A percentile compares a stretch with the other conserved stretches of the same genome.
Conservation (phyloP, 768 basidiomycete genomes). For the Jaapia argillacea region DNA sequence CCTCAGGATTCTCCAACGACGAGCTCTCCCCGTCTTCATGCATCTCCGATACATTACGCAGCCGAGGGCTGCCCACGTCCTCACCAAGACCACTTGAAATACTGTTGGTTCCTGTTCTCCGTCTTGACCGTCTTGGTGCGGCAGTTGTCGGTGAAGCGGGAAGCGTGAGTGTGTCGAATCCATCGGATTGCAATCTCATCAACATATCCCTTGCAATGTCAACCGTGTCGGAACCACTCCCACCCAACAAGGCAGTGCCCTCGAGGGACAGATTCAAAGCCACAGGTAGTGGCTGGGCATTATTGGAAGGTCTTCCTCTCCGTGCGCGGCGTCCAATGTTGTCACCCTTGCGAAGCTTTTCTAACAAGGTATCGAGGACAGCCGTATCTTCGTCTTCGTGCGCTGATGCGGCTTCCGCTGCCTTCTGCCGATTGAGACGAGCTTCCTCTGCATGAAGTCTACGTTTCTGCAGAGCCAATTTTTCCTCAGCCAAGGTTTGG, state of each 20-base stretch:
- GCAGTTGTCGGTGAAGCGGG: slow-evolving; percentile 26
- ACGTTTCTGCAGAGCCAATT: slow-evolving; percentile 54
- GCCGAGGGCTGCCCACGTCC: too few species aligned
- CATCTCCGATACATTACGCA: too few species aligned
- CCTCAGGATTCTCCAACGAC: too few species aligned
- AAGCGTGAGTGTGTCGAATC: slow-evolving; percentile 42
- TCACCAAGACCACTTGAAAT: too few species aligned
- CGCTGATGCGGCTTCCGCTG: slow-evolving; percentile 24
- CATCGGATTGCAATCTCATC: slow-evolving; percentile 61
- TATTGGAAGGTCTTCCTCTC: slow-evolving; percentile 32
- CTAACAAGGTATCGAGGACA: slow-evolving; percentile 62
- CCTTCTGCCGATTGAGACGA: slow-evolving; percentile 45
- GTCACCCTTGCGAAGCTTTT: slow-evolving; percentile 64
- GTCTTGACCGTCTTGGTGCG: slow-evolving; percentile 18
- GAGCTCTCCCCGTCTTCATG: too few species aligned
- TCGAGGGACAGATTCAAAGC: slow-evolving; percentile 26
- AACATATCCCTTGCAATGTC: slow-evolving; percentile 69
- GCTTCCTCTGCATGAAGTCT: slow-evolving; percentile 56
- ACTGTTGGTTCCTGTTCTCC: too few species aligned
- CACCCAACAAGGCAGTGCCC: slow-evolving; percentile 16
- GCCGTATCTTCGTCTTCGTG: slow-evolving; percentile 43
- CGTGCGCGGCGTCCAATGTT: slow-evolving; percentile 47
- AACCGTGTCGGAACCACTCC: slow-evolving; percentile 32
- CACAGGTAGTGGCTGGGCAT: slow-evolving; percentile 20
- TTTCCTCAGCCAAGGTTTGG: slow-evolving; percentile 62